Evolutionary conservation across 352 stramenopile genomes (phyloP), one percentile per base, ranked within the genome.

Genomic region (Phytophthora tentaculata): DNA sequence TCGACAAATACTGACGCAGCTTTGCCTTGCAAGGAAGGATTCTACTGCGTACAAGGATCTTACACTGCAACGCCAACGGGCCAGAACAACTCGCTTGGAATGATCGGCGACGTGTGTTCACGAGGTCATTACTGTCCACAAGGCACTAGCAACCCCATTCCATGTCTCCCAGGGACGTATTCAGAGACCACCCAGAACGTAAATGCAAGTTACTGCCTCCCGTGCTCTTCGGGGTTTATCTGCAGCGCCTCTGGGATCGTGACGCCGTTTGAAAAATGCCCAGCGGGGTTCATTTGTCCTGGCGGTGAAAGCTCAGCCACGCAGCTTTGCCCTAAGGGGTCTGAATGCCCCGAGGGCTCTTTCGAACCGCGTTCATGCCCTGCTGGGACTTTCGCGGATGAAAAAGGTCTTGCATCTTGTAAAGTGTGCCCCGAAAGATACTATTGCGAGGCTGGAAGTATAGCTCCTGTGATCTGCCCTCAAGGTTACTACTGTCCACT

Each of bases 31-130:
- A 66, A 81, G 5, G 62, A 81, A 32, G 93, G 93, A 0, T 97
- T 93, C 65, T 97, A 96, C 65, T 98, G 92, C 53, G 71, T 96
- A 0, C 90, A 96, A 64, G 86, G 87, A 9, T 94, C 86, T 13
- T 96, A 81, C 64, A 95, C 87, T 1, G 73, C 83, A 8, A 89
- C 76, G 2, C 87, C 87, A 8, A 93, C 84, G 0, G 86, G 87
- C 0, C 72, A 92, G 63, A 84, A 69, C 53, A 95, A 94, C 62
- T 83, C 80, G 12, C 71, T 94, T 7, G 87, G 87, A 2, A 74
- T 70, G 0, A 93, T 96, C 26, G 89, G 89, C 8, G 62, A 96
- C 54, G 74, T 94, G 0, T 96, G 86, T 43, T 74, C 76, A 6
- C 59, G 55, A 1, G 91, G 91, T 1, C 86, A 93, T 51, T 97